These are phyloP conservation scores for Alternaria dauci DNA, from an alignment of 2,329 filamentous ascomycete species.

Conservation along the genomic window DNA sequence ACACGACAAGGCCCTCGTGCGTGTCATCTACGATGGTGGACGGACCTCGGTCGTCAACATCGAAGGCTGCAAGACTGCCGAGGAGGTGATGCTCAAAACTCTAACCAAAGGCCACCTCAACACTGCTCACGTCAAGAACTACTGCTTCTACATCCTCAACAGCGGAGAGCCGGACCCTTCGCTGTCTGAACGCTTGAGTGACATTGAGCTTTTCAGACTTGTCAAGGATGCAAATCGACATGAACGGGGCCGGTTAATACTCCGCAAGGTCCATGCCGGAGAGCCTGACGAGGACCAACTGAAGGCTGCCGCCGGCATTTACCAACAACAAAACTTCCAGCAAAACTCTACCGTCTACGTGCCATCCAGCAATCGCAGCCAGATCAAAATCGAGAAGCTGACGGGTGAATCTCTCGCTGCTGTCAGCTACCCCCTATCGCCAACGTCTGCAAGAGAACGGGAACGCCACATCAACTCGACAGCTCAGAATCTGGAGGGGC, in stretches of 20 bases:
- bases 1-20: slow-evolving; percentile 85
- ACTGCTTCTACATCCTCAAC: slow-evolving; percentile 94
- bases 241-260: slow-evolving; percentile 88
- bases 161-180: slow-evolving; percentile 83
- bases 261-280: slow-evolving; percentile 90
- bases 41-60: slow-evolving; percentile 95
- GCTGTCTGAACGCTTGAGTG: slow-evolving; percentile 81
- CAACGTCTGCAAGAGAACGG: slow-evolving; percentile 71
- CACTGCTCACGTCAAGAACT: slow-evolving; percentile 91
- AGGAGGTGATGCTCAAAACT: slow-evolving; percentile 91
- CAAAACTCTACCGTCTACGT: slow-evolving; percentile 69
- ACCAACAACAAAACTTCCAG: slow-evolving; percentile 79
- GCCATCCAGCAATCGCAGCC: slow-evolving; percentile 76
- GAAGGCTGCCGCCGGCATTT: slow-evolving; percentile 86
- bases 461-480: slow-evolving; percentile 69
- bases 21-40: slow-evolving; percentile 90
- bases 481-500: slow-evolving; percentile 58
- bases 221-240: slow-evolving; percentile 86
- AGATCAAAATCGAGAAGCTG: slow-evolving; percentile 87
- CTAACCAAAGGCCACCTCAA: slow-evolving; percentile 86
- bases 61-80: slow-evolving; percentile 86
- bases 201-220: slow-evolving; percentile 88
- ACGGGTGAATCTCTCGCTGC: slow-evolving; percentile 87
- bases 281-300: slow-evolving; percentile 89
- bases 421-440: slow-evolving; percentile 86